A percentile compares a stretch with the other conserved stretches of the same genome.
Conservation (phyloP, 2,329 filamentous ascomycete species). For the Diplodia sapinea region DNA sequence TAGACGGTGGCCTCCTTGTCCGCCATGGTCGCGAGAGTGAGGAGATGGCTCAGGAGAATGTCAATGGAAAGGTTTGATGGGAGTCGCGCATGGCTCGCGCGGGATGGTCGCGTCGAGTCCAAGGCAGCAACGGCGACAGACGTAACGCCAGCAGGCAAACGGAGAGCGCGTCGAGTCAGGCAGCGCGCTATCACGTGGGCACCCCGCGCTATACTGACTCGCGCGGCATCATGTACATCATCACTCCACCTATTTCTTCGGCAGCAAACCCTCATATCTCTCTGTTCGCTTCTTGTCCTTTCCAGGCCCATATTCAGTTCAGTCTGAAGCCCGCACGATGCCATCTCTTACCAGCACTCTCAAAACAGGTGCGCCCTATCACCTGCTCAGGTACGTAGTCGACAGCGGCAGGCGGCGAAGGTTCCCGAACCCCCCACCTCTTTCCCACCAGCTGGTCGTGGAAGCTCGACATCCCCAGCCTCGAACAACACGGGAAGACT, state of each 20-base stretch:
- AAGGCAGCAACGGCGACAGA: constrained; percentile 30
- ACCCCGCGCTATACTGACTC: constrained; percentile 14
- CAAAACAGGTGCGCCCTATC: constrained; percentile 72
- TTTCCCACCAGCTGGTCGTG: neutral
- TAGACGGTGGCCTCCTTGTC: constrained; percentile 93
- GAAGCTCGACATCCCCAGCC: neutral
- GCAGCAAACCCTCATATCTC: neutral
- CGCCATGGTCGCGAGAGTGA: constrained; percentile 65
- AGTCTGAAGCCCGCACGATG: constrained; percentile 39
- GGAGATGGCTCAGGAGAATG: neutral
- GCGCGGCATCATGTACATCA: constrained; percentile 22
- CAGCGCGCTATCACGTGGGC: constrained; percentile 7
- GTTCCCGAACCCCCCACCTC: neutral
- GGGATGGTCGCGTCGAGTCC: neutral
- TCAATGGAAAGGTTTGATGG: constrained; percentile 7
- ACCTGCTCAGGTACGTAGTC: constrained; percentile 69
- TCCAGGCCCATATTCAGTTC: neutral
- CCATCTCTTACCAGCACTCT: constrained; percentile 56
- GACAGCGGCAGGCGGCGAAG: neutral
- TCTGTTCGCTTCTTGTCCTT: neutral
- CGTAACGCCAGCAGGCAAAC: constrained; percentile 7
- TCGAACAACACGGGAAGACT: neutral
- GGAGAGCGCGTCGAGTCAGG: constrained; percentile 15
- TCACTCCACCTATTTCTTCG: constrained; percentile 19
- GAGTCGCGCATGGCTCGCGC: constrained; percentile 11